phyloP scores from a whole-genome alignment of 331 rosid species.

The Quercus lobata region DNA sequence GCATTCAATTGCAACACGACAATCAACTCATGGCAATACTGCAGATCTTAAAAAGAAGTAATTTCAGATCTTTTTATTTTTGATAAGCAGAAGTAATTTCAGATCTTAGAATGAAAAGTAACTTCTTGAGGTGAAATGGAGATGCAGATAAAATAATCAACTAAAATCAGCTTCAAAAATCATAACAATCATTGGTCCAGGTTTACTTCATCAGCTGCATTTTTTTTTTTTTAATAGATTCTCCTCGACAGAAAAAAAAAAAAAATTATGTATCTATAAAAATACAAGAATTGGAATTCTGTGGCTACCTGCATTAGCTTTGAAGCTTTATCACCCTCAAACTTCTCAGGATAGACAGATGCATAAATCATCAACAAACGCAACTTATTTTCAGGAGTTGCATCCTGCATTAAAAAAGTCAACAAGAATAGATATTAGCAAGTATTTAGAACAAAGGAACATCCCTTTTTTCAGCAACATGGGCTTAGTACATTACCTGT shows the following conservation, averaged over 20 bases:
- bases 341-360: constrained; percentile 78
- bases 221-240: no score
- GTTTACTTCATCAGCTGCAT: no score
- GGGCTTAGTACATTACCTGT: constrained; percentile 53
- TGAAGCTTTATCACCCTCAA: constrained; percentile 82
- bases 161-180: background rate
- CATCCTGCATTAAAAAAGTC: constrained; percentile 43
- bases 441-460: constrained; percentile 13
- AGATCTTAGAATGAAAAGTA: background rate
- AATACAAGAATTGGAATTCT: constrained; percentile 7
- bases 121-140: background rate
- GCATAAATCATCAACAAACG: constrained; percentile 96
- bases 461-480: constrained; percentile 2
- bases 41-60: background rate
- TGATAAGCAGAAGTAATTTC: background rate
- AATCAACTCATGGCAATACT: background rate
- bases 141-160: background rate
- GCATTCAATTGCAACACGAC: background rate
- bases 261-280: background rate
- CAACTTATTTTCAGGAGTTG: constrained; percentile 66
- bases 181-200: no score
- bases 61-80: background rate
- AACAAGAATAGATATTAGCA: background rate
- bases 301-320: constrained; percentile 86
- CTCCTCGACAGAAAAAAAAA: background rate